Percentiles rank a stretch among this genome's conserved stretches.
These are phyloP conservation scores for Mesostigma viride DNA, from an alignment of 139 green algal genomes.

Conservation along the genomic window DNA sequence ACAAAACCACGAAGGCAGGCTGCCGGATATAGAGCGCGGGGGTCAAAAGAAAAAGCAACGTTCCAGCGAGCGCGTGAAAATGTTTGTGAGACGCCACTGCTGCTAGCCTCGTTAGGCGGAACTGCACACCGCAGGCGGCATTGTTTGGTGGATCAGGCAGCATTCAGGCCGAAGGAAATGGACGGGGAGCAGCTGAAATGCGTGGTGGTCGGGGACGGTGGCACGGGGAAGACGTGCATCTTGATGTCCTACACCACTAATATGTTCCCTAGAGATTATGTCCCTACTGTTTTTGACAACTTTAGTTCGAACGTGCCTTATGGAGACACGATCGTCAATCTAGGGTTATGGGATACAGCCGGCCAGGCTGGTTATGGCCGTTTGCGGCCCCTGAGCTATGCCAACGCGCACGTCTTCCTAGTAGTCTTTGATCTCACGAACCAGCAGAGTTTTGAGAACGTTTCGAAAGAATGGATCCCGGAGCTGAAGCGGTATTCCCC, in stretches of 20 bases:
- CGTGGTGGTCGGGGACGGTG: slow-evolving; percentile 41
- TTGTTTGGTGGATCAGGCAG: no score
- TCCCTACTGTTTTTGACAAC: slow-evolving; percentile 45
- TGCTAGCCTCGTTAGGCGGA: no score
- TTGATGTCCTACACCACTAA: slow-evolving; percentile 43
- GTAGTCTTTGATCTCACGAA: slow-evolving; percentile 34
- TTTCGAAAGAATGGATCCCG: slow-evolving; percentile 37
- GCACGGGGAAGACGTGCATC: slow-evolving; percentile 43
- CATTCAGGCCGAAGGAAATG: no score
- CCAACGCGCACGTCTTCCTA: slow-evolving; percentile 34
- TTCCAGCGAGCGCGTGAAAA: no score
- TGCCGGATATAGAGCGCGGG: no score
- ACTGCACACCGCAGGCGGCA: no score
- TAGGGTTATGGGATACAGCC: slow-evolving; percentile 37
- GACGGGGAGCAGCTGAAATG: slow-evolving; percentile 36
- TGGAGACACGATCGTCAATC: slow-evolving; percentile 28
- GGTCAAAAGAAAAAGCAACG: no score
- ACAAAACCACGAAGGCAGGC: no score
- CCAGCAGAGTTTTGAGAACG: slow-evolving; percentile 34
- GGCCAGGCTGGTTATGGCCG: slow-evolving; percentile 35
- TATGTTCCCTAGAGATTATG: slow-evolving; percentile 41
- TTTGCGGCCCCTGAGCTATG: slow-evolving; percentile 32
- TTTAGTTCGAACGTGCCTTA: slow-evolving; percentile 36
- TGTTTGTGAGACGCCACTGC: no score
- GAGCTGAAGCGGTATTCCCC: slow-evolving; percentile 36